Conservation (phyloP, 495 filamentous ascomycete genomes). For the Astrocystis sublimbata region DNA sequence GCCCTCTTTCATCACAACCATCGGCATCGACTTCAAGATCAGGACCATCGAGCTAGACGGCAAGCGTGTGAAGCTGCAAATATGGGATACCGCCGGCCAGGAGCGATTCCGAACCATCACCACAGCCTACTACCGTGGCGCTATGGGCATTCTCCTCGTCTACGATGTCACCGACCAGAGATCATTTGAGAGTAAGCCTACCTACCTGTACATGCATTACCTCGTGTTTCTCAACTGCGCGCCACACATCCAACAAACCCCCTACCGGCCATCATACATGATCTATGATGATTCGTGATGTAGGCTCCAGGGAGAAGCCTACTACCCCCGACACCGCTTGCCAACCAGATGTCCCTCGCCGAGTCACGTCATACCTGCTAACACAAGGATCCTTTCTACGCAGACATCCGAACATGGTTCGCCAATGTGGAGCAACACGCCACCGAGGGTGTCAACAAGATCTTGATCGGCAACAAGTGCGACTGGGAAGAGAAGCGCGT, state of each 20-base stretch:
- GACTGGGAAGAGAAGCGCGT: conserved; percentile 99
- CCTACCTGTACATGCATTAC: too few species aligned
- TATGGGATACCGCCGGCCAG: conserved; percentile 98
- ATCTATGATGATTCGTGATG: conserved; percentile 6
- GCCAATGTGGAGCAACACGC: conserved; percentile 99
- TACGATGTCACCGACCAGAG: conserved; percentile 98
- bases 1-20: conserved; percentile 98
- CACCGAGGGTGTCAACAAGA: conserved; percentile 99
- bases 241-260: too few species aligned
- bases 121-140: conserved; percentile 96
- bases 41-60: conserved; percentile 97
- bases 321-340: too few species aligned
- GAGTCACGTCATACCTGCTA: conserved; percentile 11
- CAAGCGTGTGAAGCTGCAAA: conserved; percentile 97
- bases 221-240: conserved; percentile 11
- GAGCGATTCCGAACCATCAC: conserved; percentile 98
- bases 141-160: conserved; percentile 96
- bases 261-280: too few species aligned
- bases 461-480: conserved; percentile 99
- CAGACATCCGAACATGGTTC: conserved; percentile 99
- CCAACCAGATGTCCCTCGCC: background rate
- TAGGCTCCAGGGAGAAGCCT: background rate
- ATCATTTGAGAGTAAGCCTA: conserved; percentile 89
- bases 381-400: conserved; percentile 13
- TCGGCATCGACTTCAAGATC: conserved; percentile 99